Evolutionary conservation across 306 rosid species (phyloP).

Genomic region (Macrotyloma uniflorum): DNA sequence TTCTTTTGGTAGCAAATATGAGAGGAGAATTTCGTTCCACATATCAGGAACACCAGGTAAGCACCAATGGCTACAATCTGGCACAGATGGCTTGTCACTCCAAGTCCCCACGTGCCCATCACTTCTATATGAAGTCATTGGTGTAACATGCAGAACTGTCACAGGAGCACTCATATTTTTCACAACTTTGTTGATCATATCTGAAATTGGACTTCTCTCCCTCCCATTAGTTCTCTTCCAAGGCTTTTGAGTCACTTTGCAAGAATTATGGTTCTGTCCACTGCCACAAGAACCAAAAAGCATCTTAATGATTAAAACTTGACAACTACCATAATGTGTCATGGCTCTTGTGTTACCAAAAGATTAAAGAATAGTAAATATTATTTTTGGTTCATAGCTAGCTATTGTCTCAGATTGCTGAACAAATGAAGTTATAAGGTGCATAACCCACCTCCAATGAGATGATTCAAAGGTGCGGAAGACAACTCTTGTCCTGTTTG

Average conservation of each 20-base stretch:
- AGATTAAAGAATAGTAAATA: not conserved
- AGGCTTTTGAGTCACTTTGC: slow-evolving; percentile 75
- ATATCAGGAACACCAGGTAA: slow-evolving; percentile 97
- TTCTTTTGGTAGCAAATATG: slow-evolving; percentile 47
- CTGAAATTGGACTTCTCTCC: slow-evolving; percentile 65
- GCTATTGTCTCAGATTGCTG: not conserved
- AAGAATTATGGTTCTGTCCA: slow-evolving; percentile 53
- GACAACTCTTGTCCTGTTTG: slow-evolving; percentile 74
- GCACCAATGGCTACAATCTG: slow-evolving; percentile 99
- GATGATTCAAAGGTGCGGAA: slow-evolving; percentile 89
- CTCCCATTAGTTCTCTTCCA: slow-evolving; percentile 57
- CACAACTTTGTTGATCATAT: slow-evolving; percentile 58
- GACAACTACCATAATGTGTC: not conserved
- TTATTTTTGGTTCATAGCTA: slow-evolving; percentile 10
- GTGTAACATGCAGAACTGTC: slow-evolving; percentile 65
- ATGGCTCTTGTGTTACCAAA: not conserved
- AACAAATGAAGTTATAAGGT: not conserved
- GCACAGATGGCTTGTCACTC: slow-evolving; percentile 77
- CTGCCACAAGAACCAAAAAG: slow-evolving; percentile 51
- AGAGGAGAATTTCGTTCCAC: slow-evolving; percentile 92
- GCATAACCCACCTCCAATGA: slow-evolving; percentile 69
- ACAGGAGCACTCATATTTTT: slow-evolving; percentile 59
- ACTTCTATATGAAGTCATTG: slow-evolving; percentile 74
- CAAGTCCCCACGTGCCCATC: slow-evolving; percentile 89
- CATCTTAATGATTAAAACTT: slow-evolving; percentile 11